Conservation (phyloP, 1,284 basidiomycete genomes). For the Cryptococcus sp. region DNA sequence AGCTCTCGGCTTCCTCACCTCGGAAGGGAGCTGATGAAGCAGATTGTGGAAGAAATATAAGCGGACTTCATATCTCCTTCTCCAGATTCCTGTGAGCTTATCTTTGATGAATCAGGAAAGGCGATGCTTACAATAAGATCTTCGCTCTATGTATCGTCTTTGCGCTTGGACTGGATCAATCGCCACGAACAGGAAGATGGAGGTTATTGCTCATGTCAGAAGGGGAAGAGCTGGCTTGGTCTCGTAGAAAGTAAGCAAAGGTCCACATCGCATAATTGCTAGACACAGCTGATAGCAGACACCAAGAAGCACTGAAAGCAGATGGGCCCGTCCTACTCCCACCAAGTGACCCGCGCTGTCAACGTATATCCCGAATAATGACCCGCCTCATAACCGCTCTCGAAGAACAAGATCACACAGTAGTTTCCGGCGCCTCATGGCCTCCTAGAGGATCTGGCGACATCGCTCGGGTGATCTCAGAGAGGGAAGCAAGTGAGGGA, state of each 20-base stretch:
- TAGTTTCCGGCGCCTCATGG: constrained; percentile 48
- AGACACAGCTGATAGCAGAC: constrained; percentile 24
- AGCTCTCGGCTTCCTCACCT: constrained; percentile 9
- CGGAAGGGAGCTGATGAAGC: neutral
- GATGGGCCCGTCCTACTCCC: constrained; percentile 49
- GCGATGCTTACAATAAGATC: constrained; percentile 29
- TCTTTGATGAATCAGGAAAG: neutral
- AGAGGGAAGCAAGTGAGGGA: constrained; percentile 22
- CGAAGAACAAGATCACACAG: constrained; percentile 46
- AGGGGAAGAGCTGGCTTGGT: constrained; percentile 53
- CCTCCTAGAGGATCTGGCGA: constrained; percentile 35
- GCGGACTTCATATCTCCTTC: constrained; percentile 43
- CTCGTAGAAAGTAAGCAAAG: constrained; percentile 49
- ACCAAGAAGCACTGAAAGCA: constrained; percentile 46
- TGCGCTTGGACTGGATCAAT: constrained; percentile 52
- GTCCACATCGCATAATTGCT: neutral
- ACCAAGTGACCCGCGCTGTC: constrained; percentile 42
- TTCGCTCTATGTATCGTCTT: constrained; percentile 52
- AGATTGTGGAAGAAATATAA: constrained; percentile 49
- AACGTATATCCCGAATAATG: constrained; percentile 44
- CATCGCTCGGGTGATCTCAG: constrained; percentile 26
- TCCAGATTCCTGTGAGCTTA: constrained; percentile 49
- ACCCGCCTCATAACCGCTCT: constrained; percentile 44
- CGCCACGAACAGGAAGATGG: constrained; percentile 51
- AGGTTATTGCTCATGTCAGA: constrained; percentile 54